Conservation (phyloP, 495 filamentous ascomycete species). For the Letharia columbiana region DNA sequence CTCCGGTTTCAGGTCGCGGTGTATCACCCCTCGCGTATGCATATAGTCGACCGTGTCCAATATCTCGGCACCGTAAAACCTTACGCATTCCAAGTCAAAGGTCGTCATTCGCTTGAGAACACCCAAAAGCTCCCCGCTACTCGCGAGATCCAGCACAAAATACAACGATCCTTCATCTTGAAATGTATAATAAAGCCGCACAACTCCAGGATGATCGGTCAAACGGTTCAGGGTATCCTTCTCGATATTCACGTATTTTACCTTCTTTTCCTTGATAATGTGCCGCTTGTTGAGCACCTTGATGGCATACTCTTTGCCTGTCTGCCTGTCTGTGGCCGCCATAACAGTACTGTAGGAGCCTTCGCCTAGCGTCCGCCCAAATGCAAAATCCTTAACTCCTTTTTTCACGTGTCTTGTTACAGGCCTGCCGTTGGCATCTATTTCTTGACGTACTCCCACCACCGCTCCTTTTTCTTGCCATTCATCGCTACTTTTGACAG, state of each 20-base stretch:
- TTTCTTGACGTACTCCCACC: constrained; percentile 64
- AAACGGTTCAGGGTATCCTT: constrained; percentile 95
- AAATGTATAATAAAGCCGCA: constrained; percentile 97
- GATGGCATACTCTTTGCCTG: constrained; percentile 92
- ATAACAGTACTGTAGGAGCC: constrained; percentile 97
- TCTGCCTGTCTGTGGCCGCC: constrained; percentile 90
- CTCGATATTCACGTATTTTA: constrained; percentile 99
- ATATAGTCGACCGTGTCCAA: constrained; percentile 96
- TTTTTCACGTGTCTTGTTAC: constrained; percentile 84
- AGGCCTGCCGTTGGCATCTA: constrained; percentile 73
- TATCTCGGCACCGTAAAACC: constrained; percentile 94
- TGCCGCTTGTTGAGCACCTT: constrained; percentile 98
- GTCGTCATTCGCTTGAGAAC: constrained; percentile 88
- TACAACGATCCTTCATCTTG: constrained; percentile 94
- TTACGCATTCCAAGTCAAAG: constrained; percentile 92
- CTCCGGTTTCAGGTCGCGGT: constrained; percentile 94
- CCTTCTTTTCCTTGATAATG: constrained; percentile 99
- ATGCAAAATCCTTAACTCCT: constrained; percentile 93
- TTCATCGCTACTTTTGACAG: constrained; percentile 69
- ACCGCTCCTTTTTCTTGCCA: constrained; percentile 94
- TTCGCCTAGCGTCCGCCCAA: constrained; percentile 86
- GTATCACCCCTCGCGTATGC: constrained; percentile 93
- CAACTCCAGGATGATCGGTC: constrained; percentile 93
- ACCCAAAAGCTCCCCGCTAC: constrained; percentile 84
- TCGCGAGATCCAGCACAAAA: constrained; percentile 92